Evolutionary conservation across 1,284 basidiomycete species (phyloP).

Genomic region (Sparassis latifolia): DNA sequence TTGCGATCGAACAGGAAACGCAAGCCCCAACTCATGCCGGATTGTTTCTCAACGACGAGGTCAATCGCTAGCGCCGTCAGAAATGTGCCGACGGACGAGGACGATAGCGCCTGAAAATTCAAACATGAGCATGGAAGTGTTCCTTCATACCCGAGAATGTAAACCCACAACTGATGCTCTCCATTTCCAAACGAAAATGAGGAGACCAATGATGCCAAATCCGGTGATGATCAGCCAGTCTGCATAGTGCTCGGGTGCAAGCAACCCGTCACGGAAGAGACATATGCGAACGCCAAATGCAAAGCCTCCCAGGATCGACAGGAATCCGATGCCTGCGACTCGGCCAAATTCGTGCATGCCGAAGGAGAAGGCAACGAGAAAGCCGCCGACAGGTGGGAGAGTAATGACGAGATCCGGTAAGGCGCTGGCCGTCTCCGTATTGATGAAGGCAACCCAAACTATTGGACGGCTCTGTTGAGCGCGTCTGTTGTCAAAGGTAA

Average conservation of each 20-base stretch:
- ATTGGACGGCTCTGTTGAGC: background rate
- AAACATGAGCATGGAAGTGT: conserved; percentile 24
- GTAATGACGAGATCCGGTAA: conserved; percentile 47
- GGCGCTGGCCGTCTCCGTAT: conserved; percentile 40
- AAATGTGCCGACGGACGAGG: conserved; percentile 55
- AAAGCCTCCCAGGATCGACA: conserved; percentile 47
- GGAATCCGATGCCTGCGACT: conserved; percentile 35
- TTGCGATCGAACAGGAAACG: conserved; percentile 60
- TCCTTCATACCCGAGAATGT: background rate
- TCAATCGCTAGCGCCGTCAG: conserved; percentile 48
- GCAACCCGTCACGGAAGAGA: conserved; percentile 41
- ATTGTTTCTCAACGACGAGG: conserved; percentile 48
- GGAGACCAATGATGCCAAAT: conserved; percentile 35
- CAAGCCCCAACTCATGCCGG: conserved; percentile 56
- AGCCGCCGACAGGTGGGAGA: conserved; percentile 40
- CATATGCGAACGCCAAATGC: conserved; percentile 51
- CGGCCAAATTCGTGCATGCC: conserved; percentile 47
- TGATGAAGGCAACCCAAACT: conserved; percentile 57
- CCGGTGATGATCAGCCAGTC: conserved; percentile 49
- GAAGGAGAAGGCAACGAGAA: conserved; percentile 42
- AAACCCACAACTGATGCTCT: background rate
- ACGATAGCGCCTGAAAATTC: conserved; percentile 28
- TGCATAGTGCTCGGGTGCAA: conserved; percentile 35
- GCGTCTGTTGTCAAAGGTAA: background rate
- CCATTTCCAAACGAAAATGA: conserved; percentile 29